Base-by-base conservation (phyloP, 2,329 filamentous ascomycete genomes). In the Trichoderma simmonsii region DNA sequence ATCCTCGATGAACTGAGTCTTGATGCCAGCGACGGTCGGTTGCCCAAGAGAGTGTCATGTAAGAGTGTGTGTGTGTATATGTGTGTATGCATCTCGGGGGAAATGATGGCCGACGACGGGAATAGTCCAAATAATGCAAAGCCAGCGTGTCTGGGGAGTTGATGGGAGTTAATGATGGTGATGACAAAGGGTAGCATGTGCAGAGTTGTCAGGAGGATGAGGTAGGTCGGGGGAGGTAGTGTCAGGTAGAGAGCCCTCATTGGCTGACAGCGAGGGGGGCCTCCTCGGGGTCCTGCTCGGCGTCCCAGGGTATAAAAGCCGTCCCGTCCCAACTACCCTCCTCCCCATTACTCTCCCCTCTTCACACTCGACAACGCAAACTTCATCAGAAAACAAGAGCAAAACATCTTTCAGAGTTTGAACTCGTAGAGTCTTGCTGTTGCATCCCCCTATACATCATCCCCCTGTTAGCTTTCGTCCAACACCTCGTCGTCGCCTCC, bases 261-360 rank as follows among this genome's bases (percentile, higher is more conserved):
- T 71, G 68, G 68, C 60, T 32, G 57, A 56, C n/a, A 62, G 56
- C 67, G 21, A 70, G 68, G 60, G 60, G 68, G 68, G 39, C 60
- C 68, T 71, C 60, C 59, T 34, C 67, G 6, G 43, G n/a, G 21
- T 28, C 59, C 59, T 70, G 48, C 57, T 34, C 67, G 11, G 43
- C 14, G 21, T 28, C 67, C 34, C 68, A 54, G 70, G 70, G 70
- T 71, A 71, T 71, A 71, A 68, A 71, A 57, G 43, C 51, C 62
- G 54, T 34, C 54, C 30, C 70, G 36, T 28, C 70, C 63, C 70
- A 21, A 32, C 70, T 60, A 61, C 54, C 63, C 70, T 68, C 63
- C 69, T 68, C 43, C 63, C 28, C 54, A 51, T 24, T 63, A 67
- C 70, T 68, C 70, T 71, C 63, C 14, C 63, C 61, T 68, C 63